Base-by-base conservation (phyloP, 495 filamentous ascomycete species). In the Xylaria flabelliformis region DNA sequence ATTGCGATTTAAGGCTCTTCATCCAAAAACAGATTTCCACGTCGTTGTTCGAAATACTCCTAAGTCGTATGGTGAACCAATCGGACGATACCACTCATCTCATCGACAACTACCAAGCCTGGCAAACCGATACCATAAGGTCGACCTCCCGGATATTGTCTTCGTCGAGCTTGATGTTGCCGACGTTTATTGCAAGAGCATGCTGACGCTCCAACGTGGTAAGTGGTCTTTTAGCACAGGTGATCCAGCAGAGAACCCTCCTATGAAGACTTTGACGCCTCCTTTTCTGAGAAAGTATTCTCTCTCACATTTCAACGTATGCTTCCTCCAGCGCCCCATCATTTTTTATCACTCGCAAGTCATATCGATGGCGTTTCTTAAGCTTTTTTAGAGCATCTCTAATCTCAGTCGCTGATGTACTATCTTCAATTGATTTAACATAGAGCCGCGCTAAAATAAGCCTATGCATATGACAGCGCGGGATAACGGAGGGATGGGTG, bases 51-150 rank as follows among this genome's bases (percentile, higher is more conserved):
- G 4, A 70, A 53, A 21, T 63, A 70, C 1, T 70, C 58, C 12
- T 70, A 58, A 9, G 68, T 21, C 12, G 68, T 70, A 15, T 55
- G 55, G 17, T 70, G 68, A 17, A 64, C 58, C n/a, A 70, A 21
- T 50, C 59, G 58, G n/a, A 64, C 34, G 41, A 85, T 79, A 12
- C 74, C 42, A 68, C 81, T 88, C 26, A 83, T 79, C 32, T 82
- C 34, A 61, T 90, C 85, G 6, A 87, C 62, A 4, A 75, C 85
- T 5, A 89, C 82, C 10, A 91, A 74, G 1, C 89, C 88, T 65
- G 82, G 72, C 88, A 90, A 3, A 85, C 81, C 1, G 84, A 85
- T 7, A 83, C 64, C 4, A 88, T 39, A 1, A 72, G 21, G 83
- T 73, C 15, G 83, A 81, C 67, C 1, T 82, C 62, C 1, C 79